Percentiles rank a stretch among this genome's conserved stretches.
Evolutionary conservation across 2,329 filamentous ascomycete species (phyloP).

Genomic region (Penicillium hesseltinei): DNA sequence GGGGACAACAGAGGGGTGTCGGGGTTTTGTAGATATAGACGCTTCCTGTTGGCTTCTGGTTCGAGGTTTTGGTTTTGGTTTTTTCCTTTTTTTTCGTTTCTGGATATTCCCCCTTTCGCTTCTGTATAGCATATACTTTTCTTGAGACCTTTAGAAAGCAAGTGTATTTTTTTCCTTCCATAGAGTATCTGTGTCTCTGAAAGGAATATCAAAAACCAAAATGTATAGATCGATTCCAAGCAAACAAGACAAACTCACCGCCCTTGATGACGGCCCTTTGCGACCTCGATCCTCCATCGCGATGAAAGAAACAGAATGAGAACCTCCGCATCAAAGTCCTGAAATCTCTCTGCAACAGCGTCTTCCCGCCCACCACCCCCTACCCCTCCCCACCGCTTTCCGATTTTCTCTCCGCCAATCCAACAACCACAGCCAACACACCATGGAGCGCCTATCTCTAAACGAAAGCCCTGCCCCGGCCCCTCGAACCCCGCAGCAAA

Average conservation of each 20-base stretch:
- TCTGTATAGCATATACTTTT: conserved; percentile 11
- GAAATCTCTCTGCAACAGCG: not conserved
- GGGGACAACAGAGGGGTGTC: conserved; percentile 34
- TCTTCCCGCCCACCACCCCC: not conserved
- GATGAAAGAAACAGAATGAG: conserved; percentile 18
- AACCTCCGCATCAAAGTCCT: conserved; percentile 1
- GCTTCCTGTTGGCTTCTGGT: not conserved
- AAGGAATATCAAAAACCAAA: not conserved
- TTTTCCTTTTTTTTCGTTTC: conserved; percentile 5
- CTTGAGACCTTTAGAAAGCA: not conserved
- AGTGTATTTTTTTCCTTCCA: not conserved
- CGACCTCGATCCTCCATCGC: conserved; percentile 7
- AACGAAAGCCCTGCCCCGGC: conserved; percentile 33
- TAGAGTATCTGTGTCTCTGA: not conserved
- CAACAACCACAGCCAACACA: conserved; percentile 7
- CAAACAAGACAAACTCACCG: conserved; percentile 27
- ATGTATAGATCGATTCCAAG: conserved; percentile 2
- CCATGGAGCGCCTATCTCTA: conserved; percentile 39
- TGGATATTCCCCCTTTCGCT: conserved; percentile 19
- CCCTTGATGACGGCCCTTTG: conserved; percentile 17
- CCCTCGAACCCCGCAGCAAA: conserved; percentile 26
- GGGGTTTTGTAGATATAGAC: conserved; percentile 26
- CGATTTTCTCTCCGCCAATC: conserved; percentile 11
- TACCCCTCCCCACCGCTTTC: conserved; percentile 4
- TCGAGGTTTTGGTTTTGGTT: not conserved